Conservation (phyloP, 2,329 filamentous ascomycete genomes). For the Mycosphaerella arachidis region DNA sequence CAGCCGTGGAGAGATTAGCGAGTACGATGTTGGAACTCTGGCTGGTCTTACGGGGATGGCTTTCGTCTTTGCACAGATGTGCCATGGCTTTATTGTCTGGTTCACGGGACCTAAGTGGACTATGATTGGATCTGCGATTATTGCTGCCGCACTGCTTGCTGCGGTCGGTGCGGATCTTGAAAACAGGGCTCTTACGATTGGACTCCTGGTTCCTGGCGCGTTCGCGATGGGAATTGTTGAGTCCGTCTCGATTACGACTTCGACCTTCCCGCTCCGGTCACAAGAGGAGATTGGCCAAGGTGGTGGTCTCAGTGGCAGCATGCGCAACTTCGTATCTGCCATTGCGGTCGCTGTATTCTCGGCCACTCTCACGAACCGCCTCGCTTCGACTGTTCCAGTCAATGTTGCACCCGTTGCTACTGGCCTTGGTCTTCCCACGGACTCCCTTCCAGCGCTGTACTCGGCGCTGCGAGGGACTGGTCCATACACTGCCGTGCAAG, state of each 20-base stretch:
- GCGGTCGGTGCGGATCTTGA: slow-evolving; percentile 20
- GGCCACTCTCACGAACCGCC: slow-evolving; percentile 22
- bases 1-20: slow-evolving; percentile 23
- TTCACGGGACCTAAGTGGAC: slow-evolving; percentile 24
- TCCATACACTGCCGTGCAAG: slow-evolving; percentile 16
- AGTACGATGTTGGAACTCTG: slow-evolving; percentile 24
- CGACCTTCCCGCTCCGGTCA: slow-evolving; percentile 24
- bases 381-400: slow-evolving; percentile 15
- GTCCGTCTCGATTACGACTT: slow-evolving; percentile 23
- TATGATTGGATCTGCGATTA: slow-evolving; percentile 25
- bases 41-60: slow-evolving; percentile 25
- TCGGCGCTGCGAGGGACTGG: slow-evolving; percentile 16
- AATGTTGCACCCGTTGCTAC: slow-evolving; percentile 20
- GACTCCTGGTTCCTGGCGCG: slow-evolving; percentile 21
- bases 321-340: slow-evolving; percentile 22
- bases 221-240: slow-evolving; percentile 26
- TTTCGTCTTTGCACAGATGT: slow-evolving; percentile 28
- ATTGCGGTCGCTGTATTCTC: slow-evolving; percentile 24
- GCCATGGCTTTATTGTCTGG: slow-evolving; percentile 25
- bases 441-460: slow-evolving; percentile 14
- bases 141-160: slow-evolving; percentile 21
- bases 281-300: slow-evolving; percentile 7
- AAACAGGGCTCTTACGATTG: slow-evolving; percentile 19
- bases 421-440: slow-evolving; percentile 16
- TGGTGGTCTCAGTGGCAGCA: slow-evolving; percentile 23